Base-by-base conservation (phyloP, 306 rosid species). In the Calophaca sinica region DNA sequence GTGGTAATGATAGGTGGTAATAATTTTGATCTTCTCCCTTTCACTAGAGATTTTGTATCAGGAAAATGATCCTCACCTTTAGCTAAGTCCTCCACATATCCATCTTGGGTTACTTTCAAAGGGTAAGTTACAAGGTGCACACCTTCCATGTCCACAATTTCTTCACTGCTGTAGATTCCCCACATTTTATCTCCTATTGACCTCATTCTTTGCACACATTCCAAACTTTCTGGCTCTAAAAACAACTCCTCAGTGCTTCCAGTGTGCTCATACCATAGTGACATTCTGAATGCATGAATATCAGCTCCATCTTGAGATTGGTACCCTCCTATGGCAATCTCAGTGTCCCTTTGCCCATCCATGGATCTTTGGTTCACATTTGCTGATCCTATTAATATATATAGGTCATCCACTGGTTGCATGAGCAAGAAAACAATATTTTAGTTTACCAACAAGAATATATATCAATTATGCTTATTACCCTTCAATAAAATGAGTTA, bases 361-460 rank as follows among this genome's bases (percentile, higher is more conserved):
- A 94, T 91, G 14, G 98, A 94, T 72, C 98, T 77, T 41, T 91
- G 98, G 88, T 94, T 94, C 79, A 94, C 90, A 77, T 94, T 94
- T 10, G 98, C 97, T 4, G 98, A 94, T 84, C 98, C 98, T 74
- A 94, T 90, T 67, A 94, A 5, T 53, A 94, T 73, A 86, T 94
- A 94, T 61, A 84, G 39, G 72, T 94, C 98, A 69, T 94, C 98
- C 96, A 91, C 98, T 94, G 83, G 52, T 68, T 26, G 7, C 44
- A 48, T 9, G 54, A 57, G 59, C 62, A 14, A 72, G 11, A 83
- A 42, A 38, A 52, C 28, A 68, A 26, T 9, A 20, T 66, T 48
- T 78, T 52, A 59, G 77, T 52, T 71, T 70, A 77, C 50, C 26
- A 20, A 20, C 15, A 39, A 74, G 13, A 36, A 54, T 53, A 61